Conservation (phyloP, 2,329 filamentous ascomycete species). For the Tolypocladium pustulatum region DNA sequence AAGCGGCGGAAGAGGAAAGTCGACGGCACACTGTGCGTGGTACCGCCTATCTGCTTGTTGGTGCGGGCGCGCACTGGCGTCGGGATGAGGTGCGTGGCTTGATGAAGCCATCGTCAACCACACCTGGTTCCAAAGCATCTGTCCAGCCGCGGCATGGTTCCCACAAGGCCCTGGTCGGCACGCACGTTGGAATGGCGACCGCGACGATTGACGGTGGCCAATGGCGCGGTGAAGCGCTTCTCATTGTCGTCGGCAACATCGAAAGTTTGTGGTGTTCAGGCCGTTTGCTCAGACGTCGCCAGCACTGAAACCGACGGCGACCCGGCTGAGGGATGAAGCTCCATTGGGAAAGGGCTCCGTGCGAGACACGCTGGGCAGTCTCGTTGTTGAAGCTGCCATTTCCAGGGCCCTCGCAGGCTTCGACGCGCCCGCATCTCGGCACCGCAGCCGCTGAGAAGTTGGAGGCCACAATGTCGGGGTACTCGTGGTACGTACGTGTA, state of each 20-base stretch:
- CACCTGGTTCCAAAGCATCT: neutral
- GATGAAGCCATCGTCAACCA: neutral
- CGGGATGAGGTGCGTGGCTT: neutral
- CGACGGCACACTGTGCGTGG: neutral
- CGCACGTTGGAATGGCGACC: neutral
- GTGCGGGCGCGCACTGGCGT: neutral
- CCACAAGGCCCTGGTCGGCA: neutral
- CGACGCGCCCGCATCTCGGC: neutral
- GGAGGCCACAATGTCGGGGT: too few species aligned
- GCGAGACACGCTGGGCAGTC: neutral
- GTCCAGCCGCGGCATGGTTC: neutral
- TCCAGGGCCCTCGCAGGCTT: neutral
- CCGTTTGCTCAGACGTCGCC: neutral
- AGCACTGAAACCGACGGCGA: neutral
- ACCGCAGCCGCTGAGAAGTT: neutral
- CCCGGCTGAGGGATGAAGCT: too few species aligned
- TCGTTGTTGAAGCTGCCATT: too few species aligned
- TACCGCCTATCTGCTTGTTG: neutral
- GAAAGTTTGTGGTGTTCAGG: neutral
- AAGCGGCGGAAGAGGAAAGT: neutral
- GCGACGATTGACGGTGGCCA: neutral
- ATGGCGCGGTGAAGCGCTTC: neutral
- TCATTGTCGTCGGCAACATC: neutral
- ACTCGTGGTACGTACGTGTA: too few species aligned
- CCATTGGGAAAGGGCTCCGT: neutral